Conservation (phyloP, 2,329 filamentous ascomycete genomes). For the Pestalotiopsis fici region DNA sequence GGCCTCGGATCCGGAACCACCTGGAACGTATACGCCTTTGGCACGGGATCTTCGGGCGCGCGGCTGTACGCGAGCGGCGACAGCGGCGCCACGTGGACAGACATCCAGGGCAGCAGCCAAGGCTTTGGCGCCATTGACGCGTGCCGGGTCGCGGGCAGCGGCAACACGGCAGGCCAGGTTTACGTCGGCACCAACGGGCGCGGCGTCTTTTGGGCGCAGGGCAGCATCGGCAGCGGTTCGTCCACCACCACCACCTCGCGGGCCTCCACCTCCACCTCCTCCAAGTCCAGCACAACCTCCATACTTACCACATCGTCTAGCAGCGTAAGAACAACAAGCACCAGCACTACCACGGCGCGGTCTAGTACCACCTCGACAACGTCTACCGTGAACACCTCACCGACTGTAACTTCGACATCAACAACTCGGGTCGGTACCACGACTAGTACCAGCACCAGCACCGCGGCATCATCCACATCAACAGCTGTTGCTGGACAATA, state of each 20-base stretch:
- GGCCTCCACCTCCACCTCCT: not conserved
- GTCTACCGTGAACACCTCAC: not conserved
- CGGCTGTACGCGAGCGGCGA: slow-evolving; percentile 48
- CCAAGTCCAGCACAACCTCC: not conserved
- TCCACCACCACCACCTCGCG: slow-evolving; percentile 9
- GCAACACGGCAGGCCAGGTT: slow-evolving; percentile 44
- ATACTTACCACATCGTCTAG: not conserved
- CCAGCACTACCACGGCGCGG: not conserved
- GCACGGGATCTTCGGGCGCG: slow-evolving; percentile 40
- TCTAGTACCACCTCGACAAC: not conserved
- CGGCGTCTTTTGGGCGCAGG: slow-evolving; percentile 41
- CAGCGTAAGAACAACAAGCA: not conserved
- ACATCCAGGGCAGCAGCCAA: slow-evolving; percentile 44
- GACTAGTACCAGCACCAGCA: not conserved
- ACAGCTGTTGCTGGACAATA: slow-evolving; percentile 8
- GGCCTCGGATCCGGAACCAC: slow-evolving; percentile 37
- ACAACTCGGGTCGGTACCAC: not conserved
- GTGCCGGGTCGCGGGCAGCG: slow-evolving; percentile 42
- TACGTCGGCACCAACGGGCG: slow-evolving; percentile 53
- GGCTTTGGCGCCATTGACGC: slow-evolving; percentile 45
- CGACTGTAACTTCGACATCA: not conserved
- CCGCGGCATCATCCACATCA: not conserved
- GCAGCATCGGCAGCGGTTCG: slow-evolving; percentile 18
- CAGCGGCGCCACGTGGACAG: slow-evolving; percentile 42
- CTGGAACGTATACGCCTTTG: slow-evolving; percentile 52